Base-by-base conservation (phyloP, 1,284 basidiomycete species). In the Neolentinus lepideus region DNA sequence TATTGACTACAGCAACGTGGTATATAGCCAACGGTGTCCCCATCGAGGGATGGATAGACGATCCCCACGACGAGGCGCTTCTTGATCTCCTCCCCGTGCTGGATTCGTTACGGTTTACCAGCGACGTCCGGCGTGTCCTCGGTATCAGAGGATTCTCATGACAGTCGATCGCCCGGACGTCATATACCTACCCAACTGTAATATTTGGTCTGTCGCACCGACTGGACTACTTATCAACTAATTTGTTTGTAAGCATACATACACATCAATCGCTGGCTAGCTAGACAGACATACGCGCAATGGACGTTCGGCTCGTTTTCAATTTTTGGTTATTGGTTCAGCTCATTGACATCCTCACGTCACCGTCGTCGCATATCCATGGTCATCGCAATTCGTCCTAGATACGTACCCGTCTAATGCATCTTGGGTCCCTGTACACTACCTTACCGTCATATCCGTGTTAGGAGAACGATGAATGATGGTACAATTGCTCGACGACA, bases 41-140 rank as follows among this genome's bases (percentile, higher is more conserved):
- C 31, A 94, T 99, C 68, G 96, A 99, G 76, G 96, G 96, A 47
- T 99, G 96, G 96, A 98, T 94, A 19, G 89, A 94, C 60, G 97
- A 99, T 71, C 95, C 94, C 22, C 87, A 88, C 59, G 96, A 99
- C 73, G 94, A 98, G 74, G 96, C 95, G 10, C 77, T 99, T 51
- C 84, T 99, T 53, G 95, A 99, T 72, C 80, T 98, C 56, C 77
- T 99, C 21, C 96, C 96, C 21, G 88, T 99, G 51, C 82, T 99
- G 56, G 96, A 99, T 71, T 94, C 92, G 53, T 73, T 99, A 58
- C 83, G 96, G 29, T 99, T 99, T 72, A 97, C 95, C 3, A 90
- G 84, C 58, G 96, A 99, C 68, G 96, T 99, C 22, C 84, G 96
- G 61, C 83, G 91, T 62, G 88, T 99, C 27, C 78, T 99, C 52